phyloP scores from a whole-genome alignment of 257 asterid species.

The Ligustrum vulgare region DNA sequence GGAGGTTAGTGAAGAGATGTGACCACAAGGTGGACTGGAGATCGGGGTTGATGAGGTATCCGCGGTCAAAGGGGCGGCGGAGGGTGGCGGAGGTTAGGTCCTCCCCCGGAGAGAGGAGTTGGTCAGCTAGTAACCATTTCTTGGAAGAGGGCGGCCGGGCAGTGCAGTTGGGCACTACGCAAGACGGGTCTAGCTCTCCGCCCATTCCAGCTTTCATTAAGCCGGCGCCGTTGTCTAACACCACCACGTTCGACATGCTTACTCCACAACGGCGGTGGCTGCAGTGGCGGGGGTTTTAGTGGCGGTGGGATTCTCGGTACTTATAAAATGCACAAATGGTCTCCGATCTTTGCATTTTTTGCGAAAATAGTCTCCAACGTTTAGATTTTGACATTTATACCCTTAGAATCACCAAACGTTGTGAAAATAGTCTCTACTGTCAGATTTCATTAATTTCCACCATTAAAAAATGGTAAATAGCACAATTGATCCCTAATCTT shows the following conservation, averaged over 20 bases:
- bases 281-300: too few relatives aligned
- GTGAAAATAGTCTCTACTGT: too few relatives aligned
- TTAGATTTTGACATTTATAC: too few relatives aligned
- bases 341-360: too few relatives aligned
- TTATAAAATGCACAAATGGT: too few relatives aligned
- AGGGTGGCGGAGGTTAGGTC: conserved; percentile 97
- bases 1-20: conserved; percentile 72
- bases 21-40: conserved; percentile 85
- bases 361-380: too few relatives aligned
- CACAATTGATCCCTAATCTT: too few relatives aligned
- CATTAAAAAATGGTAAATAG: too few relatives aligned
- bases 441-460: too few relatives aligned
- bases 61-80: conserved; percentile 98
- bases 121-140: conserved; percentile 80
- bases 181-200: conserved; percentile 83
- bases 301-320: too few relatives aligned
- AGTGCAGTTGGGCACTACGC: conserved; percentile 83
- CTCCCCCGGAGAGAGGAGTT: conserved; percentile 73
- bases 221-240: conserved; percentile 92
- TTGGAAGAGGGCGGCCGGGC: conserved; percentile 84
- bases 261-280: neutral
- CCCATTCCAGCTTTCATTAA: conserved; percentile 84
- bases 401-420: too few relatives aligned
- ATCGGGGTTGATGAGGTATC: conserved; percentile 82
- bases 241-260: conserved; percentile 70